These are phyloP conservation scores for Corrigiola litoralis DNA, from an alignment of 179 eudicot species.

Conservation along the genomic window DNA sequence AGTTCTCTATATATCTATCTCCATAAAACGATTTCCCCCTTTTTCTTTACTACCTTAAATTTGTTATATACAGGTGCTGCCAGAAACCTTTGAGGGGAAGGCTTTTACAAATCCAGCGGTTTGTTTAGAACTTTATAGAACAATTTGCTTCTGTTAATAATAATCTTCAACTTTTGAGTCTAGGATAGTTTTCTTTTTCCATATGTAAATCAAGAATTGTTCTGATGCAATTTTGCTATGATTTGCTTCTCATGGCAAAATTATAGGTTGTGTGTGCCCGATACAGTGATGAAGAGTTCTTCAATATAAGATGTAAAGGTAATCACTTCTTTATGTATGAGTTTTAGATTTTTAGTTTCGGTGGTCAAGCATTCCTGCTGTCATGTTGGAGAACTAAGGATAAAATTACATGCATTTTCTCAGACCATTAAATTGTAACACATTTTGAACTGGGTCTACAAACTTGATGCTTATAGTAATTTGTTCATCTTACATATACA, in stretches of 20 bases:
- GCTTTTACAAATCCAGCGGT: slow-evolving; percentile 62
- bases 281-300: slow-evolving; percentile 78
- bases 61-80: slow-evolving; percentile 77
- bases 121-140: slow-evolving; percentile 15
- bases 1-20: too few species aligned
- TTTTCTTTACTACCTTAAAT: too few species aligned
- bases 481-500: too few species aligned
- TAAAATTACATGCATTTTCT: neutral
- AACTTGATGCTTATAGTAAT: too few species aligned
- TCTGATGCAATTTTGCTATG: neutral
- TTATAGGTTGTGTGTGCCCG: slow-evolving; percentile 78
- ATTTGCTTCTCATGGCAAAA: slow-evolving; percentile 8
- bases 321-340: too few species aligned
- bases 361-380: too few species aligned
- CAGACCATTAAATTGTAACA: too few species aligned
- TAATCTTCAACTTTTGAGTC: neutral
- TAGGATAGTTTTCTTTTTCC: neutral
- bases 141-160: neutral
- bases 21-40: too few species aligned
- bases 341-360: too few species aligned
- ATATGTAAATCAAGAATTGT: too few species aligned
- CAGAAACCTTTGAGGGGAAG: slow-evolving; percentile 73
- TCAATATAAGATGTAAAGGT: slow-evolving; percentile 79
- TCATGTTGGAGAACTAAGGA: too few species aligned
- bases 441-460: too few species aligned